A percentile compares a stretch with the other conserved stretches of the same genome.
Conservation (phyloP, 306 rosid species). For the Citrullus amarus region DNA sequence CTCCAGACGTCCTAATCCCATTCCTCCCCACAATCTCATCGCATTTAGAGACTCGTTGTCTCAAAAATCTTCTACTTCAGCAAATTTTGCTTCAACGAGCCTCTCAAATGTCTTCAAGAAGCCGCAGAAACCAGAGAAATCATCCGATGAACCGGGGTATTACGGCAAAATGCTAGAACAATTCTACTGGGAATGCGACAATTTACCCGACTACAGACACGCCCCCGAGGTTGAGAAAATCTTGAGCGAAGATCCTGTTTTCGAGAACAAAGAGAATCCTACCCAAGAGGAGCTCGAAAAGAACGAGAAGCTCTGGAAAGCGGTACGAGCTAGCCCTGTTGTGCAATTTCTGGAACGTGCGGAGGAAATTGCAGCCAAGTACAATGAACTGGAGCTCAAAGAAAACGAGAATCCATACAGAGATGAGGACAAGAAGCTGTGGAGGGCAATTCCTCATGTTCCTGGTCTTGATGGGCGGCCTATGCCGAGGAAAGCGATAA, state of each 20-base stretch:
- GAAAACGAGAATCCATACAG: constrained; percentile 53
- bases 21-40: constrained; percentile 32
- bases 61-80: constrained; percentile 5
- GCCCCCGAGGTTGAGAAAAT: constrained; percentile 66
- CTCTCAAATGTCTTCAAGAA: constrained; percentile 27
- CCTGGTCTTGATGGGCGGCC: constrained; percentile 76
- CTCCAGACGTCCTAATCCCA: constrained; percentile 52
- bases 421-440: constrained; percentile 45
- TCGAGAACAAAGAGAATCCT: constrained; percentile 46
- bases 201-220: constrained; percentile 49
- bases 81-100: constrained; percentile 53
- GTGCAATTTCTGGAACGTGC: constrained; percentile 44
- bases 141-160: constrained; percentile 31
- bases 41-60: constrained; percentile 16
- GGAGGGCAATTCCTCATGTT: constrained; percentile 59
- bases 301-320: constrained; percentile 40
- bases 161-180: constrained; percentile 39
- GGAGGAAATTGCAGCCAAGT: constrained; percentile 40
- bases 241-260: constrained; percentile 32
- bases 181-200: constrained; percentile 59
- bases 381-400: constrained; percentile 46
- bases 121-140: constrained; percentile 22
- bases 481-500: constrained; percentile 68
- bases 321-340: constrained; percentile 37
- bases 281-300: constrained; percentile 46